Evolutionary conservation across 441 rosid species (phyloP).

Genomic region (Pelargonium citronellum): DNA sequence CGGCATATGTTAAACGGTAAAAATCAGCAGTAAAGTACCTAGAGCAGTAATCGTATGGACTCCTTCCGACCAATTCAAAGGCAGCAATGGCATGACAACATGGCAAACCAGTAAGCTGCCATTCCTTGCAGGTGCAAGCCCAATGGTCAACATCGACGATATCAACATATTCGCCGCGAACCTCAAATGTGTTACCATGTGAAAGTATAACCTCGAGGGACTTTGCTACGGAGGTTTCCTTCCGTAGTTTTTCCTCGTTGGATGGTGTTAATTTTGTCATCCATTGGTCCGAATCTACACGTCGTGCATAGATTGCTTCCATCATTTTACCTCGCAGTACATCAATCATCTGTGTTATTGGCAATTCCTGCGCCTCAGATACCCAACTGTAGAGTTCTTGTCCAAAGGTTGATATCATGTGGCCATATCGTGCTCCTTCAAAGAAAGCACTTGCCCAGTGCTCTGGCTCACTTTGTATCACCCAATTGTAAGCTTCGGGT

Average conservation of each 20-base stretch:
- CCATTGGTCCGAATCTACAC: conserved; percentile 55
- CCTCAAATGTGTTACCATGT: conserved; percentile 42
- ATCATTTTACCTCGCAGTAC: conserved; percentile 57
- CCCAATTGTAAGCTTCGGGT: conserved; percentile 61
- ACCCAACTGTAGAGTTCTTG: conserved; percentile 66
- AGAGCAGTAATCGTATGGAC: conserved; percentile 58
- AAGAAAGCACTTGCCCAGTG: conserved; percentile 71
- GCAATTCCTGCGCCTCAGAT: conserved; percentile 58
- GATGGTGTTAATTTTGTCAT: conserved; percentile 50
- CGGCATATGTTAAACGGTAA: conserved; percentile 46
- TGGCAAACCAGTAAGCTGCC: conserved; percentile 59
- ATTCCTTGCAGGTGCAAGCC: conserved; percentile 59
- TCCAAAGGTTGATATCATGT: conserved; percentile 51
- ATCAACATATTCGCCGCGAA: conserved; percentile 40
- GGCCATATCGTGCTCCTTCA: conserved; percentile 59
- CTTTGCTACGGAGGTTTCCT: conserved; percentile 35
- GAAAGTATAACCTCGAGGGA: conserved; percentile 39
- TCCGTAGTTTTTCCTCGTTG: conserved; percentile 55
- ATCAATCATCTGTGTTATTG: conserved; percentile 66
- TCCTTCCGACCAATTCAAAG: conserved; percentile 37
- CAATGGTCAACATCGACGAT: conserved; percentile 47
- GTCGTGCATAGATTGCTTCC: conserved; percentile 51
- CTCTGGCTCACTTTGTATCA: conserved; percentile 59
- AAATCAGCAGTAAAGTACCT: conserved; percentile 46
- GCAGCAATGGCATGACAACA: conserved; percentile 69